Base-by-base conservation (phyloP, 306 rosid species). In the Castanospermum australe region DNA sequence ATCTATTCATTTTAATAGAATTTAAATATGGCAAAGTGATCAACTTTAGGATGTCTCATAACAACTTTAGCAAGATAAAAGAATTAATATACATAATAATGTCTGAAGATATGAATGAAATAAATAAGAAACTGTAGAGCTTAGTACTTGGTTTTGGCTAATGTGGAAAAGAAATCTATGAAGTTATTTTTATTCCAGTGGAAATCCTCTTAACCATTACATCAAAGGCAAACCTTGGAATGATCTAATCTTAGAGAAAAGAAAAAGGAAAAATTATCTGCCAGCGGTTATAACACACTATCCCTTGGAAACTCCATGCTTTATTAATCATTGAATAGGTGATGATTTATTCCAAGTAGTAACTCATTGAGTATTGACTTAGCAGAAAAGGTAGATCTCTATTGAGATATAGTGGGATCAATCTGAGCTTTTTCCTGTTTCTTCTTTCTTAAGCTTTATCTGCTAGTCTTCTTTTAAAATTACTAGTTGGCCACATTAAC, bases 401-500 rank as follows among this genome's bases (percentile, higher is more conserved):
- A 28, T 44, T 67, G 56, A 68, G 74, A 47, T 69, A 47, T 45
- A 48, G 76, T 50, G 76, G 62, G 62, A 30, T 70, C 76, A 18
- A 50, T 5, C 35, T 30, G 38, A 73, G 13, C 13, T 33, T 51
- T 51, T 13, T 38, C 78, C 39, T 21, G 38, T 55, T 73, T 57
- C 67, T 73, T 13, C 41, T 15, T 73, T 13, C 41, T 15, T 7
- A 55, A 22, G 11, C 36, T 54, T 50, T 48, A 10, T 50, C 10
- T n/a, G 22, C 4, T 45, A 71, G 38, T 38, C 17, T 24, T 15
- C 13, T 24, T 22, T 66, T 42, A 11, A 66, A 39, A 41, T 21
- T 42, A 12, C 18, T 32, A 65, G 9, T 67, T 21, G 20, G 5
- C 38, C 17, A n/a, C 32, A 64, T 64, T 64, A 20, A 36, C 11